Base-by-base conservation (phyloP, 352 stramenopile species). In the Elongisporangium senticosum region DNA sequence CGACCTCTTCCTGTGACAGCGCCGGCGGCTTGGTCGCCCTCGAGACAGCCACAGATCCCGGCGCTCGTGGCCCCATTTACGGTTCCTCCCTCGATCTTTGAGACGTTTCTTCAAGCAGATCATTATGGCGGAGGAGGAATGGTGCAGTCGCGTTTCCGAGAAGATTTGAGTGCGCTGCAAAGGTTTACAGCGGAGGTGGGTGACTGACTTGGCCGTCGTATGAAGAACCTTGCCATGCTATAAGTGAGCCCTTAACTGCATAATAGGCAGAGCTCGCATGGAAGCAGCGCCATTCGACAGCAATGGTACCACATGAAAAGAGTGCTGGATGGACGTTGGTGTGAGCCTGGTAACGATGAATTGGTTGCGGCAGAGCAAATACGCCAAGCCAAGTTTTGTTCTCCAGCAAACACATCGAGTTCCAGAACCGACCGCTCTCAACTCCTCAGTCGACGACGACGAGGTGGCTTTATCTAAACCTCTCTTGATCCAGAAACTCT, bases 71-170 rank as follows among this genome's bases (percentile, higher is more conserved):
- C 21, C 79, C 79, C 57, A 64, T 49, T 51, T 65, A 4, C 79
- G 20, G 49, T 53, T n/a, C 33, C 33, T 17, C 66, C 74, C 2
- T 77, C 76, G 5, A 64, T 83, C 8, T 89, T 87, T 26, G 79
- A 86, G 58, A 69, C 74, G 2, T 40, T 89, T 21, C 21, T 86
- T 19, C 70, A 61, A 11, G 69, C 85, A 22, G 51, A 71, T 24
- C 69, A 69, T 14, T 60, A 68, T 14, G 67, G 57, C 1, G 53
- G 58, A 21, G 33, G 11, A 17, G 33, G 33, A 2, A 17, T 50
- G 43, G 19, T 33, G 21, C 39, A 21, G 20, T 28, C 23, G 4
- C 49, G 49, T 6, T 53, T 53, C 33, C 33, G 33, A 1, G 33
- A 43, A 10, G 33, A 43, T 43, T 17, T 43, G 33, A 43, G 11